Conservation (phyloP, 306 rosid genomes). For the Cucumis sativus region DNA sequence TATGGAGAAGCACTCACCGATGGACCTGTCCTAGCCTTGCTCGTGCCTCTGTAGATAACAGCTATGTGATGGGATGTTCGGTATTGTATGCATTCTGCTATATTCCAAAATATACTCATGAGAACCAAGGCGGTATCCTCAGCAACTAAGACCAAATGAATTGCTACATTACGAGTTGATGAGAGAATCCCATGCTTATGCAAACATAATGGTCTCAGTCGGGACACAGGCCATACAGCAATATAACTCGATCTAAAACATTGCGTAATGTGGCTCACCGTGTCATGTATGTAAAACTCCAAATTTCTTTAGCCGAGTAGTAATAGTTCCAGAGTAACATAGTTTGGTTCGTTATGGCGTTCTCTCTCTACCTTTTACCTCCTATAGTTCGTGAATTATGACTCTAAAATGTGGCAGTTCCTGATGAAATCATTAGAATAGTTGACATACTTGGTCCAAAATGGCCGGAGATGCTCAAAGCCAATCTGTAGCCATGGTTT, state of each 20-base stretch:
- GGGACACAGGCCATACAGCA: not conserved
- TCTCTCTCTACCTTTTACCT: not conserved
- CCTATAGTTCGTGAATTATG: conserved; percentile 23
- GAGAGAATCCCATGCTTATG: not conserved
- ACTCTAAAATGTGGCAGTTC: conserved; percentile 86
- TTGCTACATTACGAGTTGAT: not conserved
- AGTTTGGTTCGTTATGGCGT: not conserved
- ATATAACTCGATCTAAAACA: not conserved
- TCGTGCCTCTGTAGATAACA: not conserved
- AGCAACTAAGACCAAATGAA: conserved; percentile 3
- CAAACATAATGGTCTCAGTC: not conserved
- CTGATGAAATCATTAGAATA: conserved; percentile 84
- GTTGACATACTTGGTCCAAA: conserved; percentile 85
- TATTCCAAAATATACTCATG: not conserved
- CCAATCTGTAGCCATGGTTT: conserved; percentile 97
- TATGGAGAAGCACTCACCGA: not conserved
- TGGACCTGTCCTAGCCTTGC: not conserved
- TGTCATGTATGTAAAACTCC: not conserved
- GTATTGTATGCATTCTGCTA: not conserved
- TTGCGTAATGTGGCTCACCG: not conserved
- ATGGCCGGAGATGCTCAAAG: conserved; percentile 92
- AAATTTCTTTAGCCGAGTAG: not conserved
- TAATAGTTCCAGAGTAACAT: not conserved
- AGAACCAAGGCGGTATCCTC: not conserved
- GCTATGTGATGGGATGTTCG: not conserved